A percentile compares a stretch with the other conserved stretches of the same genome.
Evolutionary conservation across 1,284 basidiomycete species (phyloP).

Genomic region (Cystobasidium pallidum): DNA sequence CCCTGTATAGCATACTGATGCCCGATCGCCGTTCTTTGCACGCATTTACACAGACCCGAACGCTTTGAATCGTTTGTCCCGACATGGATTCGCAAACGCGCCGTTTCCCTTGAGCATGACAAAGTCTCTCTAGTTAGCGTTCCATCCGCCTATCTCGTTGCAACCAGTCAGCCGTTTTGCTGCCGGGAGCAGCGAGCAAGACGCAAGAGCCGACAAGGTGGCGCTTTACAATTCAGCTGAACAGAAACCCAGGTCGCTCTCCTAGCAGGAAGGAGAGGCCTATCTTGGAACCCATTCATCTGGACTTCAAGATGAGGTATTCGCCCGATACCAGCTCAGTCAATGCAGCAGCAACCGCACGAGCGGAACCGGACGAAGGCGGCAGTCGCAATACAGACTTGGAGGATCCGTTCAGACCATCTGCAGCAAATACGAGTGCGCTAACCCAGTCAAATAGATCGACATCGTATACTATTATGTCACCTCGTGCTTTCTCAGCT

Average conservation of each 20-base stretch:
- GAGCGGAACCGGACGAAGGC: neutral
- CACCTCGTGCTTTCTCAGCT: conserved; percentile 18
- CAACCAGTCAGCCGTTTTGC: neutral
- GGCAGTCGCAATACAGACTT: neutral
- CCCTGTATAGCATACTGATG: too few species aligned
- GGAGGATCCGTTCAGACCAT: neutral
- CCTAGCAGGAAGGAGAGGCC: too few species aligned
- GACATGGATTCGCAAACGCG: too few species aligned
- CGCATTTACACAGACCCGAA: neutral
- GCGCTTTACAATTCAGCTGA: too few species aligned
- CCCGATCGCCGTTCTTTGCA: too few species aligned
- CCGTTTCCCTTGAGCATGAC: neutral
- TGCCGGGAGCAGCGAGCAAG: neutral
- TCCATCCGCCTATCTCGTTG: neutral
- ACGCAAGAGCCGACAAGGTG: neutral
- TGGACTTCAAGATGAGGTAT: neutral
- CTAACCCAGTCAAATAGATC: neutral
- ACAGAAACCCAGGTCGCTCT: too few species aligned
- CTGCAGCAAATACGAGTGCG: neutral
- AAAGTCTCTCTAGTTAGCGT: neutral
- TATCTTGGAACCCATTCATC: neutral
- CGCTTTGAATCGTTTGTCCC: too few species aligned
- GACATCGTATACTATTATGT: conserved; percentile 32
- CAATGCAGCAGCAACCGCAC: neutral
- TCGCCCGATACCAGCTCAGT: neutral